Evolutionary conservation across 2,329 filamentous ascomycete species (phyloP), one percentile per base, ranked within the genome.

Genomic region (Fusarium mundagurra): DNA sequence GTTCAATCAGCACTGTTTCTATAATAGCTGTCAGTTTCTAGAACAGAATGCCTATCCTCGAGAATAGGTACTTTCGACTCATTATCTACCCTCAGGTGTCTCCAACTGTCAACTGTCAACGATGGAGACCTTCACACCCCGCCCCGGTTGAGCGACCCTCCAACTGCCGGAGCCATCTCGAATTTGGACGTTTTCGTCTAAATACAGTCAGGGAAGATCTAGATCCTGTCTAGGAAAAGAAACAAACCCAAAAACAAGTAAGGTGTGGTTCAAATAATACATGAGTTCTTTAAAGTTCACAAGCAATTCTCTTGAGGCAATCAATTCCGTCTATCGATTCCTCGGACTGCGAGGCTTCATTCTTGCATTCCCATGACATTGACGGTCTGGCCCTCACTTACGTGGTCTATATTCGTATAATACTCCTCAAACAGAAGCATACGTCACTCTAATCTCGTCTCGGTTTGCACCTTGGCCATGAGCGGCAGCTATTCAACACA

Each of bases 331-430:
- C 24, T 59, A 51, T 55, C 38, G 33, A 48, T 61, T 69, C 45
- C 47, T 54, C 12, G 43, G 33, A 53, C n/a, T 39, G 22, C 22
- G 14, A 73, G 51, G 22, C 48, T 61, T 61, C 51, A 20, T 29
- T 44, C 27, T 38, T 39, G 27, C 71, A 74, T 69, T 74, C 60
- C 67, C 67, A 51, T 18, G 53, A 66, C 59, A 50, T 38, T 14
- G 47, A 12, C 20, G 27, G 48, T 36, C 33, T 44, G 20, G 31
- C 22, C 59, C 43, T 48, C 41, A 39, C 43, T 41, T 24, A 51
- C 44, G n/a, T n/a, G 17, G n/a, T 51, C 14, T 39, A 43, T 61
- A 53, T 53, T 36, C n/a, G n/a, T 36, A 16, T 27, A 53, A 29
- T n/a, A 41, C 24, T 51, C 20, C 27, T 47, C 14, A 17, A 31